phyloP scores from a whole-genome alignment of 2,329 filamentous ascomycete genomes.

The Cercospora canescens region DNA sequence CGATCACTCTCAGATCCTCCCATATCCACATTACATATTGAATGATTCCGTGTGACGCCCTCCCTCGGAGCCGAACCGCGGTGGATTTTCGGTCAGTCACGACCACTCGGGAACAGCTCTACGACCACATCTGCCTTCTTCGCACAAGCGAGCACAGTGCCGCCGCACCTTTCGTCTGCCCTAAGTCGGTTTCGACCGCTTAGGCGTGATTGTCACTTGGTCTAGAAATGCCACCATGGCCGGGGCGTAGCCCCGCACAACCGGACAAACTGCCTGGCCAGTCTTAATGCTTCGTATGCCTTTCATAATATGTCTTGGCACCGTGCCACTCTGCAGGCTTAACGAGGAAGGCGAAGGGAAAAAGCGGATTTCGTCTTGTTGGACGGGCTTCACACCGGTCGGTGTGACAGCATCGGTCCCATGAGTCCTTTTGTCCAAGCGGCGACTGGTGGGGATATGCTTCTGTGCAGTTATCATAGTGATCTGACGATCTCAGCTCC shows the following conservation, averaged over 20 bases:
- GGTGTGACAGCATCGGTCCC: not conserved
- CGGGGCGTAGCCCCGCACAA: no score
- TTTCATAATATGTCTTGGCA: not conserved
- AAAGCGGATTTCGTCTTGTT: not conserved
- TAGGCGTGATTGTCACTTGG: no score
- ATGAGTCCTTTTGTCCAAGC: not conserved
- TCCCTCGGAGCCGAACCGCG: not conserved
- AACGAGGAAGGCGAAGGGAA: not conserved
- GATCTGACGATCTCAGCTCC: not conserved
- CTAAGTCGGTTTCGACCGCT: not conserved
- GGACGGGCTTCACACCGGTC: not conserved
- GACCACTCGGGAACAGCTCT: not conserved
- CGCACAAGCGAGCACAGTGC: not conserved
- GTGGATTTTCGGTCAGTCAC: not conserved
- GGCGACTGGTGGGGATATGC: not conserved
- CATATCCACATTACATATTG: not conserved
- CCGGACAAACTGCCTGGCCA: not conserved
- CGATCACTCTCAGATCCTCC: not conserved
- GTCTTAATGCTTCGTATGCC: not conserved
- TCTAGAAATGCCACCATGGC: no score
- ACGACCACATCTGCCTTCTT: not conserved
- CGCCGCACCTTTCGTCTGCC: not conserved
- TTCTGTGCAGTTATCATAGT: not conserved
- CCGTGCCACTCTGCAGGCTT: not conserved
- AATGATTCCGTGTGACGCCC: not conserved